These are phyloP conservation scores for Marchantia polymorpha DNA, from an alignment of 225 moss, liverwort and hornwort genomes.

Conservation along the genomic window DNA sequence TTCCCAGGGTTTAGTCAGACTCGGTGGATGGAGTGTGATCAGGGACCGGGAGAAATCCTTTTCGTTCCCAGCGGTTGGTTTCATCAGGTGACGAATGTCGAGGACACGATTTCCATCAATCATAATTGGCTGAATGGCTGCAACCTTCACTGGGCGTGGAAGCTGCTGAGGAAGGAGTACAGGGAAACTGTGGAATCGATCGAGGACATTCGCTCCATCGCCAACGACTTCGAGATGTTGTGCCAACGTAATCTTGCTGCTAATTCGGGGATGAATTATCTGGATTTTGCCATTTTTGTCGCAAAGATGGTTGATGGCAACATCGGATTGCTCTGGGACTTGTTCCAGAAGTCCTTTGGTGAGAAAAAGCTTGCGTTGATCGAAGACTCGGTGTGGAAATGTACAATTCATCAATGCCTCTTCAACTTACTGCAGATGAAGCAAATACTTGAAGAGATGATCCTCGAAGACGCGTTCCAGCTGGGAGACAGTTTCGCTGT, in stretches of 20 bases:
- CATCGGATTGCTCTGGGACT: background rate
- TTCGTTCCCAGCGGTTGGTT: slow-evolving; percentile 43
- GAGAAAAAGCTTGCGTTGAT: too few relatives aligned
- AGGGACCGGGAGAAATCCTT: slow-evolving; percentile 28
- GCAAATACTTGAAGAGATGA: slow-evolving; percentile 19
- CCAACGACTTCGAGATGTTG: slow-evolving; percentile 29
- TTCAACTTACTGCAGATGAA: slow-evolving; percentile 14
- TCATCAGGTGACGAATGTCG: slow-evolving; percentile 33
- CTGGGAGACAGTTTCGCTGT: background rate
- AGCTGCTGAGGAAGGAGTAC: slow-evolving; percentile 28
- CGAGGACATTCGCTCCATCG: slow-evolving; percentile 33
- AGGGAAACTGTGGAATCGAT: slow-evolving; percentile 29
- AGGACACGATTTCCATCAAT: slow-evolving; percentile 39
- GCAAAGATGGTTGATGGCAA: slow-evolving; percentile 16
- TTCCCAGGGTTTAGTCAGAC: slow-evolving; percentile 31
- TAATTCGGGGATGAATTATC: slow-evolving; percentile 30
- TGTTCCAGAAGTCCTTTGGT: background rate
- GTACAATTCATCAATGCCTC: slow-evolving; percentile 1
- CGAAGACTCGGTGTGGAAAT: background rate
- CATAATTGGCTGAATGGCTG: slow-evolving; percentile 42
- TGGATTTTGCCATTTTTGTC: slow-evolving; percentile 13
- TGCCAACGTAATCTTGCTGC: slow-evolving; percentile 36
- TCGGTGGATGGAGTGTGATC: slow-evolving; percentile 32
- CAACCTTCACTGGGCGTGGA: slow-evolving; percentile 33
- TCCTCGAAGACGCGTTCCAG: background rate